phyloP scores from a whole-genome alignment of 768 basidiomycete genomes.

The Leccinum variicolor region DNA sequence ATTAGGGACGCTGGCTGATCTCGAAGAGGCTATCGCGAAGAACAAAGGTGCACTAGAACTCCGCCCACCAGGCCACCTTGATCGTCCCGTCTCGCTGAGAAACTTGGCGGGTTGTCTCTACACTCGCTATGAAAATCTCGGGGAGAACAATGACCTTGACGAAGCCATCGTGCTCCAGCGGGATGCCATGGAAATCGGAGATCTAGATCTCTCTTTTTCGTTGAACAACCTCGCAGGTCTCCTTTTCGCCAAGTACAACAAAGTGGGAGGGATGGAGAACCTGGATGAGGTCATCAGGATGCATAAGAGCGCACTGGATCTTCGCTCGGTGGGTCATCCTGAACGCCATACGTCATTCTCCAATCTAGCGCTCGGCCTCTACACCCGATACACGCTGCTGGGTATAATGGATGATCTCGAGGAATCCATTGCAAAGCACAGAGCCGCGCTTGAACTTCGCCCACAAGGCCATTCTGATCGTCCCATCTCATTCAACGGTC shows the following conservation, averaged over 20 bases:
- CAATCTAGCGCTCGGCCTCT: constrained; percentile 1
- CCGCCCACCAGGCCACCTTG: neutral
- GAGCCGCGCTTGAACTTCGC: constrained; percentile 5
- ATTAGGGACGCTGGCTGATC: neutral
- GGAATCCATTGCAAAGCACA: constrained; percentile 12
- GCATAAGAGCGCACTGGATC: neutral
- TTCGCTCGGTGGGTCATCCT: neutral
- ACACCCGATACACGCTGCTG: neutral
- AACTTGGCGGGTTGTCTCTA: constrained; percentile 1
- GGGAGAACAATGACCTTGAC: constrained; percentile 11
- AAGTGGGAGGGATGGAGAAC: neutral
- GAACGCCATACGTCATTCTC: neutral
- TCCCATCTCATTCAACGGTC: constrained; percentile 7
- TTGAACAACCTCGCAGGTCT: constrained; percentile 17
- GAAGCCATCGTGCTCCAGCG: constrained; percentile 12
- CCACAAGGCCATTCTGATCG: constrained; percentile 14
- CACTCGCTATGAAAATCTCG: neutral
- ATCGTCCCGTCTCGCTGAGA: neutral
- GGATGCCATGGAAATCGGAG: constrained; percentile 4
- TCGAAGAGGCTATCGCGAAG: neutral
- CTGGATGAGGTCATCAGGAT: neutral
- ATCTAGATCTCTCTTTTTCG: constrained; percentile 4
- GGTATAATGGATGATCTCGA: constrained; percentile 12
- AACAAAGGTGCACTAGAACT: neutral
- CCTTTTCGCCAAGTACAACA: constrained; percentile 5